Base-by-base conservation (phyloP, 176 grass and related monocot genomes). In the Phoenix dactylifera region DNA sequence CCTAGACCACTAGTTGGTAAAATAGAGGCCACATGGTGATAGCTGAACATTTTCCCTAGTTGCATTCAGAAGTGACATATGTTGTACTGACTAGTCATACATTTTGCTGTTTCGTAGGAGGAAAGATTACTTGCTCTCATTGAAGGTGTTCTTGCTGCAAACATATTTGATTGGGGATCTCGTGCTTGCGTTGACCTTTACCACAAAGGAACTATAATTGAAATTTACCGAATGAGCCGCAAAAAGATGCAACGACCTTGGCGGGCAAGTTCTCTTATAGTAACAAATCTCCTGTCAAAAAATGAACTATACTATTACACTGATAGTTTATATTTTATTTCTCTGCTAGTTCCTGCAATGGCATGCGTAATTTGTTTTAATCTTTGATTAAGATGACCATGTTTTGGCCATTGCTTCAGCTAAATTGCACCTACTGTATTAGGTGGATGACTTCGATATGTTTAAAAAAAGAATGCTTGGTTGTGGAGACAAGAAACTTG, bases 151-250 rank as follows among this genome's bases (percentile, higher is more conserved):
- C 82, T 97, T 64, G 93, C 87, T 77, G 93, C 93, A 70, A 97
- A 97, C 56, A 97, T 97, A 81, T 97, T 97, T 73, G 93, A 97
- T 59, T 97, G 93, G 93, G 93, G 87, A 53, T 97, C 93, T 74
- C 75, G 84, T 82, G 93, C 87, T 66, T 97, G 93, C 75, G 93
- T 97, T 54, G 93, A 97, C n/a, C 93, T 97, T 81, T 97, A 97
- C 64, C 87, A 97, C 66, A 84, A 97, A 70, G 93, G 93, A 76
- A 97, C 93, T 61, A 97, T 97, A 73, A 91, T 92, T 63, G 93
- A 97, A 72, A 97, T 97, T 72, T 97, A 97, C 70, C 72, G 87
- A 65, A 97, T 91, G 93, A 97, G 93, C 64, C 93, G 93, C 76
- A 97, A 97, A 60, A 97, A 97, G 81, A 97, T 97, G 93, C 77